Evolutionary conservation across 805 yeast genomes (phyloP).

Genomic region (Kockiozyma suomiensis): DNA sequence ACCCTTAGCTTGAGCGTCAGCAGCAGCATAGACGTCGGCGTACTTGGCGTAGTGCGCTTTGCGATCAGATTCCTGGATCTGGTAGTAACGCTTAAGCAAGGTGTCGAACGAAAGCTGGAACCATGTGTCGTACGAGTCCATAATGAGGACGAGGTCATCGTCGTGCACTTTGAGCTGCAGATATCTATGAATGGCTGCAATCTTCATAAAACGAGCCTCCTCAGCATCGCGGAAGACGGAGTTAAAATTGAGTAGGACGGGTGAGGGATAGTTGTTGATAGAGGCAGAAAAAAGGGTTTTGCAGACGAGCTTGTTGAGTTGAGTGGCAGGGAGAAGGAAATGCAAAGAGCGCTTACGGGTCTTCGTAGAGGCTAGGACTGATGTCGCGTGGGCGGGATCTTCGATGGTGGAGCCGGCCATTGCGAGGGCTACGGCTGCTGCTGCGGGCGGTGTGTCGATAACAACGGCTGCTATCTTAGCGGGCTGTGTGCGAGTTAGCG

Average conservation of each 20-base stretch:
- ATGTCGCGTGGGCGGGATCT: background rate
- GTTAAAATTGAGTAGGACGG: conserved; percentile 27
- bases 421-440: conserved; percentile 16
- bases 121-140: conserved; percentile 35
- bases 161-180: conserved; percentile 27
- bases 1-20: conserved; percentile 1
- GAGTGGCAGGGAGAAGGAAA: conserved; percentile 32
- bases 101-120: conserved; percentile 31
- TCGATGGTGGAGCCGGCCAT: conserved; percentile 9
- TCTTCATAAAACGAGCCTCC: conserved; percentile 34
- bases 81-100: conserved; percentile 24
- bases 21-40: background rate
- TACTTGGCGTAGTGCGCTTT: conserved; percentile 17
- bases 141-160: conserved; percentile 32
- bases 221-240: conserved; percentile 29
- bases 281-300: conserved; percentile 31
- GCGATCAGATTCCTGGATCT: conserved; percentile 25
- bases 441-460: conserved; percentile 21
- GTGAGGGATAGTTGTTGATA: conserved; percentile 30
- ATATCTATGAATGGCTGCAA: conserved; percentile 32
- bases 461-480: conserved; percentile 19
- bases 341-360: conserved; percentile 25
- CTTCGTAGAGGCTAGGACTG: conserved; percentile 7
- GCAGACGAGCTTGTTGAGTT: conserved; percentile 29
- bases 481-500: conserved; percentile 13